A percentile compares a stretch with the other conserved stretches of the same genome.
These are phyloP conservation scores for Aspergillus sp. DNA, from an alignment of 2,329 filamentous ascomycete species.

Conservation along the genomic window DNA sequence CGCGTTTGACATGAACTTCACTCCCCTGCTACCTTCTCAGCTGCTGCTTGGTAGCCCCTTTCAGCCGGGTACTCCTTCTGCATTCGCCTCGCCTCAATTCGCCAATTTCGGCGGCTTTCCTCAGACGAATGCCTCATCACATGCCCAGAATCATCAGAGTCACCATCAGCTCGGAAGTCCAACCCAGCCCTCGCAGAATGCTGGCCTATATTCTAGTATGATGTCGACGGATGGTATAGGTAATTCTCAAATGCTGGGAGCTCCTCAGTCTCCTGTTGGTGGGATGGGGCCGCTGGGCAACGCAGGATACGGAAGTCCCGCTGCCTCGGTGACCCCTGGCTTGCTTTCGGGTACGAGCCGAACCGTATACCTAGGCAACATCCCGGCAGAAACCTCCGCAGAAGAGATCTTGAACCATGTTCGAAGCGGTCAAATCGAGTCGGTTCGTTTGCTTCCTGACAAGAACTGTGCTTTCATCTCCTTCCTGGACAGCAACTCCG, in stretches of 20 bases:
- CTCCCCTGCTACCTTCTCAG: conserved; percentile 90
- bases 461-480: conserved; percentile 99
- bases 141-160: conserved; percentile 59
- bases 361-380: conserved; percentile 96
- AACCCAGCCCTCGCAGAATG: conserved; percentile 68
- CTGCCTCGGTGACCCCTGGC: conserved; percentile 75
- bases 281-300: conserved; percentile 67
- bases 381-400: conserved; percentile 93
- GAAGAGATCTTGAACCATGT: conserved; percentile 97
- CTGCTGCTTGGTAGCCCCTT: conserved; percentile 94
- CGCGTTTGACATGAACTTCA: conserved; percentile 97
- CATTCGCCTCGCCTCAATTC: conserved; percentile 90
- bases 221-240: conserved; percentile 84
- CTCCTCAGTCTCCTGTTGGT: conserved; percentile 81
- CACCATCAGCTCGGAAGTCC: conserved; percentile 71
- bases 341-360: conserved; percentile 88
- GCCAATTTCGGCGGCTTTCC: conserved; percentile 79
- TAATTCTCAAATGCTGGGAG: conserved; percentile 75
- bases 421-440: conserved; percentile 96
- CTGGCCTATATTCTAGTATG: conserved; percentile 79
- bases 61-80: conserved; percentile 87
- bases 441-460: conserved; percentile 92
- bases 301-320: conserved; percentile 64
- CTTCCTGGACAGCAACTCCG: conserved; percentile 95
- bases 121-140: conserved; percentile 55